A percentile compares a stretch with the other conserved stretches of the same genome.
phyloP scores from a whole-genome alignment of 2,329 filamentous ascomycete genomes.

The Colletotrichum sp. region DNA sequence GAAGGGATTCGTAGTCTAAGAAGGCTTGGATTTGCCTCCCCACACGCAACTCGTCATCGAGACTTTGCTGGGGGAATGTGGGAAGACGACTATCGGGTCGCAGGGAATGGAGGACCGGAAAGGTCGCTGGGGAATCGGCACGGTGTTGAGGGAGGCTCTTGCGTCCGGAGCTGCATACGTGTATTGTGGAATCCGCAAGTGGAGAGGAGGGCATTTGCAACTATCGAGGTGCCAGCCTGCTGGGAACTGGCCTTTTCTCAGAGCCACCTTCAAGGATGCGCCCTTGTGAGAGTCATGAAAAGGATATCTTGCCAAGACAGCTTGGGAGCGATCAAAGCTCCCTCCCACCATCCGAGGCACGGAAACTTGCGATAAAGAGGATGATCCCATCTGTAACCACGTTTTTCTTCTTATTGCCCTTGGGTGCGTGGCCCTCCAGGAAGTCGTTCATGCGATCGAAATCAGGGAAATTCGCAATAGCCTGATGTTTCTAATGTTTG shows the following conservation, averaged over 20 bases:
- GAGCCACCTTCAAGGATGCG: not conserved
- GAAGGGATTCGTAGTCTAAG: not conserved
- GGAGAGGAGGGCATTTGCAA: not conserved
- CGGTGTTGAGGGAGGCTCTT: not conserved
- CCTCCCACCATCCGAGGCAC: not conserved
- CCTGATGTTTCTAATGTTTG: not conserved
- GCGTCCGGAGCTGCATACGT: not conserved
- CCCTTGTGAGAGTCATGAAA: not conserved
- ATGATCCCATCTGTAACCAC: not conserved
- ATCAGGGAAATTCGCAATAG: not conserved
- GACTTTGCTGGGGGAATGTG: not conserved
- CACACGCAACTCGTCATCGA: not conserved
- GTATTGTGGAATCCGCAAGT: not conserved
- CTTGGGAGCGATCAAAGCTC: not conserved
- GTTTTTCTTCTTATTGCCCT: not conserved
- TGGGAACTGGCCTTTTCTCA: not conserved
- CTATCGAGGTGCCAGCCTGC: not conserved
- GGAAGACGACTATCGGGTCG: not conserved
- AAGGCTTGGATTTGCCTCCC: not conserved
- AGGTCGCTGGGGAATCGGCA: not conserved
- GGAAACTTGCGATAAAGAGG: not conserved
- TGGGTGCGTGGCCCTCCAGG: not conserved
- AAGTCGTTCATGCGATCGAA: not conserved
- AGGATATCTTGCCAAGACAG: not conserved
- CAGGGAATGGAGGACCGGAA: not conserved